Percentiles rank a stretch among this genome's conserved stretches.
These are phyloP conservation scores for Leptographium flavum DNA, from an alignment of 2,329 filamentous ascomycete genomes.

Conservation along the genomic window DNA sequence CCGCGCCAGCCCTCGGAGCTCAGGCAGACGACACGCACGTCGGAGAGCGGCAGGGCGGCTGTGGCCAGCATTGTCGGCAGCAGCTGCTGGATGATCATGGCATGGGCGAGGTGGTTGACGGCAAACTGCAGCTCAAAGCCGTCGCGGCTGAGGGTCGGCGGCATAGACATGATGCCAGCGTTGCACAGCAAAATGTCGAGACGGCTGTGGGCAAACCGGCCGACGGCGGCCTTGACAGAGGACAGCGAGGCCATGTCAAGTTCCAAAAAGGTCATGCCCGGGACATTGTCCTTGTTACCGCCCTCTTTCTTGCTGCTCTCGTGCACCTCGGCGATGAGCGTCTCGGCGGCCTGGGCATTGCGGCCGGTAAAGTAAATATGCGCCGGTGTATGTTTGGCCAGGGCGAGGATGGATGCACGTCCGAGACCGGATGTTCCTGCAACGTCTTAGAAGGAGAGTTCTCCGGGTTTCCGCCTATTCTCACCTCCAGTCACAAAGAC, in stretches of 20 bases:
- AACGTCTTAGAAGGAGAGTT: not conserved
- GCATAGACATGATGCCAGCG: conserved; percentile 26
- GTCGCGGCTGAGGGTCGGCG: conserved; percentile 22
- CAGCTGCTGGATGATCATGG: conserved; percentile 23
- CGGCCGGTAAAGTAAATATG: conserved; percentile 20
- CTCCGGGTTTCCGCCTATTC: not conserved
- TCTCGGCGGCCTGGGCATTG: conserved; percentile 21
- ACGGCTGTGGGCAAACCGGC: conserved; percentile 18
- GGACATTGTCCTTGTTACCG: too few species aligned
- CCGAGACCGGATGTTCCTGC: conserved; percentile 30
- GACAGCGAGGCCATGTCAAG: conserved; percentile 26
- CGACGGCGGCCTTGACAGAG: conserved; percentile 21
- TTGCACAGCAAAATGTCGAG: conserved; percentile 32
- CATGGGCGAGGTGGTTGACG: conserved; percentile 30
- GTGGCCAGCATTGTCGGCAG: conserved; percentile 14
- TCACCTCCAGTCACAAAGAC: conserved; percentile 31
- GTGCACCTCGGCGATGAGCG: conserved; percentile 17
- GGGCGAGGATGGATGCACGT: conserved; percentile 25
- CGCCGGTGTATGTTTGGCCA: conserved; percentile 23
- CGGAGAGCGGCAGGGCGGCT: conserved; percentile 10
- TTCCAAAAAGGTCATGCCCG: conserved; percentile 20
- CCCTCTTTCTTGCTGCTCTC: conserved; percentile 1
- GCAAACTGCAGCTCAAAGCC: conserved; percentile 31
- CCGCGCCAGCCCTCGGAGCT: conserved; percentile 13
- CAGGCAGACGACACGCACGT: conserved; percentile 15